Evolutionary conservation across 2,329 filamentous ascomycete species (phyloP).

Genomic region (Pestalotiopsis sp.): DNA sequence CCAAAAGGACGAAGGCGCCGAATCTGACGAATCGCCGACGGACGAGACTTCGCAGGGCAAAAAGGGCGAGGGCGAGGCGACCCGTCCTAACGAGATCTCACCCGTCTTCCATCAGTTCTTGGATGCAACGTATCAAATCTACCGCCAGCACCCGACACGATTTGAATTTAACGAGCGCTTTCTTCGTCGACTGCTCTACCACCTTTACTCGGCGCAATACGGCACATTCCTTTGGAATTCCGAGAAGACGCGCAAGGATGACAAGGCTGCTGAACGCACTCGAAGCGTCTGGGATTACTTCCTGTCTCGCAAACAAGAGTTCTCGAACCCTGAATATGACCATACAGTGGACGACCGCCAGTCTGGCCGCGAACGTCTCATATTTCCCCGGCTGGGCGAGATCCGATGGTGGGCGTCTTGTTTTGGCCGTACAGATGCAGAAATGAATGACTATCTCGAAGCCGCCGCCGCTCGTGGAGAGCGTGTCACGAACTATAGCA

Average conservation of each 20-base stretch:
- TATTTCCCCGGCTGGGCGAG: conserved; percentile 77
- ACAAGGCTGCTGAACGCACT: conserved; percentile 69
- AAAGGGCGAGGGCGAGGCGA: conserved; percentile 64
- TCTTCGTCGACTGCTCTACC: conserved; percentile 84
- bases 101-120: conserved; percentile 98
- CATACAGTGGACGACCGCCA: conserved; percentile 74
- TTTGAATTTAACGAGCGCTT: conserved; percentile 98
- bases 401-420: conserved; percentile 93
- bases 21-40: conserved; percentile 29
- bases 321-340: conserved; percentile 81
- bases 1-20: conserved; percentile 62
- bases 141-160: conserved; percentile 81
- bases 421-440: conserved; percentile 83
- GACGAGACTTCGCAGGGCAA: conserved; percentile 33
- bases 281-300: conserved; percentile 97
- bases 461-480: conserved; percentile 53
- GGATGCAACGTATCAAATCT: conserved; percentile 88
- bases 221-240: conserved; percentile 96
- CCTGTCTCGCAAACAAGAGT: conserved; percentile 76
- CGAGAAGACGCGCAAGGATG: conserved; percentile 82
- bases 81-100: conserved; percentile 86
- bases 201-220: conserved; percentile 94
- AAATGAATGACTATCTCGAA: conserved; percentile 81
- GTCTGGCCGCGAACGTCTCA: conserved; percentile 78
- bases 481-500: conserved; percentile 34